A percentile compares a stretch with the other conserved stretches of the same genome.
Conservation (phyloP, 257 asterid species). For the Gardenia jasminoides region DNA sequence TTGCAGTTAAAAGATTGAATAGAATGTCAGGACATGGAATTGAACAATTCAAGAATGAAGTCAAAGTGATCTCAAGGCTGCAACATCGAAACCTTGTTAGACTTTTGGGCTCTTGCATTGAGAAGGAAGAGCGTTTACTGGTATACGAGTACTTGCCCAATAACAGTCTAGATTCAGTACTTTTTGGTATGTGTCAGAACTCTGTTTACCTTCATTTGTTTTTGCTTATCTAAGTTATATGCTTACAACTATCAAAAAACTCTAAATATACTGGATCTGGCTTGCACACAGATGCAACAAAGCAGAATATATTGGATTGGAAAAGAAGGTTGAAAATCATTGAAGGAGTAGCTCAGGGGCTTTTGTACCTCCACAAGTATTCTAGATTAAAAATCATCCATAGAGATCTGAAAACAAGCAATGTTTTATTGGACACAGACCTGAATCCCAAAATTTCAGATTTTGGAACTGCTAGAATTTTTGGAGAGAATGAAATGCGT, state of each 20-base stretch:
- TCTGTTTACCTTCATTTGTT: background rate
- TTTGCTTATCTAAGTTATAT: background rate
- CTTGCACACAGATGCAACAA: background rate
- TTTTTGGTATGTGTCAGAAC: background rate
- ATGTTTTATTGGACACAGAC: background rate
- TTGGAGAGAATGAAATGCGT: background rate
- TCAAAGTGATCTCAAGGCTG: background rate
- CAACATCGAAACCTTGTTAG: slow-evolving; percentile 4
- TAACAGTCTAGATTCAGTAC: slow-evolving; percentile 1
- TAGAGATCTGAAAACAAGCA: slow-evolving; percentile 1
- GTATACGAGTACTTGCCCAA: background rate
- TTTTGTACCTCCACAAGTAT: slow-evolving; percentile 7
- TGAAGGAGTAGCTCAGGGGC: slow-evolving; percentile 6
- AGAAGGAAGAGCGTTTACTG: background rate
- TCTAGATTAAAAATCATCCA: background rate
- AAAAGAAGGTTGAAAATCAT: background rate
- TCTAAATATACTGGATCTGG: background rate
- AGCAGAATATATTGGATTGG: background rate
- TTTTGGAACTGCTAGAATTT: slow-evolving; percentile 8
- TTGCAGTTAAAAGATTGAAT: slow-evolving; percentile 5
- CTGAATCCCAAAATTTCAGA: slow-evolving; percentile 12
- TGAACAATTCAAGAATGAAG: slow-evolving; percentile 8
- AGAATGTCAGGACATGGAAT: background rate
- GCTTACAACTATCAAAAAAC: background rate
- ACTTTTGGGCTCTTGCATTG: slow-evolving; percentile 2